phyloP scores from a whole-genome alignment of 2,329 filamentous ascomycete genomes.

The Coleophoma crateriformis region DNA sequence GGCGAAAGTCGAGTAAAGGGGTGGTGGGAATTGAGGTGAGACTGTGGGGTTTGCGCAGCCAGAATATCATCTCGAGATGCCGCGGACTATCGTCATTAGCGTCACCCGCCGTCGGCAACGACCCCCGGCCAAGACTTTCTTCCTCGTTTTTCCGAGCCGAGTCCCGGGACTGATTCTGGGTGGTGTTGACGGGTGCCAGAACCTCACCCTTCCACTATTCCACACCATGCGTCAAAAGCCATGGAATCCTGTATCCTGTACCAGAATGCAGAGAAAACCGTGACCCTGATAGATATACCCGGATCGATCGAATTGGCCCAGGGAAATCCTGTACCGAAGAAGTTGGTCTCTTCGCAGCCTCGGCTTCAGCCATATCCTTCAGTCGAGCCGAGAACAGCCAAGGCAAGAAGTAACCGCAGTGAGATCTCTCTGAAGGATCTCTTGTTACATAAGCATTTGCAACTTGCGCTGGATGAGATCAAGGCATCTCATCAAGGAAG shows the following conservation, averaged over 20 bases:
- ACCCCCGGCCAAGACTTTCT: neutral
- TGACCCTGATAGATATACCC: constrained; percentile 64
- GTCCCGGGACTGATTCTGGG: neutral
- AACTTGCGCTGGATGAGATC: constrained; percentile 20
- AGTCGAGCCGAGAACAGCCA: constrained; percentile 46
- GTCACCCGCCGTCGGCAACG: neutral
- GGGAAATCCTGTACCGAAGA: constrained; percentile 15
- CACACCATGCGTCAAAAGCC: neutral
- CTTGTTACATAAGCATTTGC: constrained; percentile 19
- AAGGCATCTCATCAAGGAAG: constrained; percentile 21
- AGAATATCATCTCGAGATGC: neutral
- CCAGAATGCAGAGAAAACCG: constrained; percentile 40
- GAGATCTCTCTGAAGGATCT: constrained; percentile 15
- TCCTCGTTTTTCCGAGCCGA: neutral
- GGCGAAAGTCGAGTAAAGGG: neutral
- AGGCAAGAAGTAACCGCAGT: constrained; percentile 19
- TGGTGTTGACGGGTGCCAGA: too few species aligned
- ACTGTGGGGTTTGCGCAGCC: neutral
- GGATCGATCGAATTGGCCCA: constrained; percentile 64
- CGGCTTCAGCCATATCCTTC: constrained; percentile 37
- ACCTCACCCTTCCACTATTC: neutral
- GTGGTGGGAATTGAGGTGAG: neutral
- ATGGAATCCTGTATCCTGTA: constrained; percentile 40
- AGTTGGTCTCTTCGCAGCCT: constrained; percentile 32
- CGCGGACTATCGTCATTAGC: constrained; percentile 1